phyloP scores from a whole-genome alignment of 345 rosid genomes.

The Luvunga scandens region DNA sequence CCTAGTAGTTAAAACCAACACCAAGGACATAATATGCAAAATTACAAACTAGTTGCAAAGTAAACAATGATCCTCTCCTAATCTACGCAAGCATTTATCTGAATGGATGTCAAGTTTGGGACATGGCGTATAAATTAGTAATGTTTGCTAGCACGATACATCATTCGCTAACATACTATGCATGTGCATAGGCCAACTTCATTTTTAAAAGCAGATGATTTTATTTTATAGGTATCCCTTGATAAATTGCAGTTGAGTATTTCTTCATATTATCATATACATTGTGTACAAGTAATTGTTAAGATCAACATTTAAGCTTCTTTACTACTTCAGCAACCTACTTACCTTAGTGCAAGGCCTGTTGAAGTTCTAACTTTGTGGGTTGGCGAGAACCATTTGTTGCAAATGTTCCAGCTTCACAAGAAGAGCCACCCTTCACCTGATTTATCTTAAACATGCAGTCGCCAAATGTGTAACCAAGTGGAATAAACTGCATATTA shows the following conservation, averaged over 20 bases:
- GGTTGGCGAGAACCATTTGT: constrained; percentile 78
- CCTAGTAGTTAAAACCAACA: too few relatives aligned
- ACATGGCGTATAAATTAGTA: not conserved
- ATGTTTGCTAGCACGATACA: too few relatives aligned
- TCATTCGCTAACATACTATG: not conserved
- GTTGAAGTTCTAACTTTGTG: constrained; percentile 71
- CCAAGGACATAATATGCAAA: too few relatives aligned
- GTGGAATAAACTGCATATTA: constrained; percentile 80
- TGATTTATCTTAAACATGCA: constrained; percentile 84
- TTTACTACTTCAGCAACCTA: constrained; percentile 71
- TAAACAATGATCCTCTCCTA: too few relatives aligned
- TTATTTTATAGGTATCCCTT: not conserved
- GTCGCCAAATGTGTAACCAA: constrained; percentile 77
- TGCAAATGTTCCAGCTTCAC: constrained; percentile 87
- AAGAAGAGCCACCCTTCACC: constrained; percentile 88
- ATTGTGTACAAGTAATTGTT: not conserved
- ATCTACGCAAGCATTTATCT: not conserved
- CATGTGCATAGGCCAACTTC: not conserved
- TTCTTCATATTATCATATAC: not conserved
- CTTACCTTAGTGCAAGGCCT: constrained; percentile 81
- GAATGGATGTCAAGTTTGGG: not conserved
- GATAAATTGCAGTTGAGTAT: too few relatives aligned
- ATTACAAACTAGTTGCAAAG: not conserved
- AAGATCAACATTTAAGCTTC: constrained; percentile 44
- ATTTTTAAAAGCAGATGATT: not conserved